A percentile compares a stretch with the other conserved stretches of the same genome.
phyloP scores from a whole-genome alignment of 352 stramenopile genomes.

The Phytophthora multivora region DNA sequence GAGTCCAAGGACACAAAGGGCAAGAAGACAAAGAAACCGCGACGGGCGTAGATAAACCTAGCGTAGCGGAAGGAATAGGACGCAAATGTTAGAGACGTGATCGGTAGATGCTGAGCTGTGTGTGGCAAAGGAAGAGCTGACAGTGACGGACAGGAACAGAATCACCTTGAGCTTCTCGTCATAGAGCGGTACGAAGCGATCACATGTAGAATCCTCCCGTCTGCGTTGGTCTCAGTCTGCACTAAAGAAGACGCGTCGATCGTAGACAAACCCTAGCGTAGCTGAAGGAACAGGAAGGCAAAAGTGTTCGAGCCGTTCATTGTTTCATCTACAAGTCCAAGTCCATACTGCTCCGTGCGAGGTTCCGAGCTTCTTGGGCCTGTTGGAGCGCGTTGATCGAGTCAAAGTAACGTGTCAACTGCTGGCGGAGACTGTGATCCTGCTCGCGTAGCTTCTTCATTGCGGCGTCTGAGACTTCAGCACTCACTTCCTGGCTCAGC shows the following conservation, averaged over 20 bases:
- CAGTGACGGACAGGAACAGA: too few relatives aligned
- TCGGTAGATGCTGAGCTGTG: too few relatives aligned
- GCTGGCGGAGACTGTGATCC: constrained; percentile 42
- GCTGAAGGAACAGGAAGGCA: constrained; percentile 17
- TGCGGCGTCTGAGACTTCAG: constrained; percentile 15
- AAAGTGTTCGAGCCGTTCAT: too few relatives aligned
- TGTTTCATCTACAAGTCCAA: constrained; percentile 25
- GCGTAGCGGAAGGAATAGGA: constrained; percentile 24
- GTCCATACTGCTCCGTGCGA: constrained; percentile 39
- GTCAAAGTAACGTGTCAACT: constrained; percentile 60
- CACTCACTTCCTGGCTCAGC: constrained; percentile 26
- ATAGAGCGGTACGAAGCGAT: too few relatives aligned
- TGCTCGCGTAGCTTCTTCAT: constrained; percentile 34
- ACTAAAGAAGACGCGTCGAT: constrained; percentile 44
- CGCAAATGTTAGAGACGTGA: constrained; percentile 25
- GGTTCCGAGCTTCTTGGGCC: constrained; percentile 46
- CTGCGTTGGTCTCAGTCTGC: too few relatives aligned
- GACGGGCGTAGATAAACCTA: constrained; percentile 24
- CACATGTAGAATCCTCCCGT: too few relatives aligned
- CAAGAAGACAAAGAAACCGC: constrained; percentile 50
- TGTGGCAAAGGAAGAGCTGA: too few relatives aligned
- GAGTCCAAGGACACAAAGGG: constrained; percentile 17
- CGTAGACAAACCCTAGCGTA: constrained; percentile 21
- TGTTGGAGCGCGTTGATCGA: constrained; percentile 57
- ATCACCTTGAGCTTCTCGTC: too few relatives aligned